Conservation (phyloP, 495 filamentous ascomycete species). For the Talaromyces thailandensis region DNA sequence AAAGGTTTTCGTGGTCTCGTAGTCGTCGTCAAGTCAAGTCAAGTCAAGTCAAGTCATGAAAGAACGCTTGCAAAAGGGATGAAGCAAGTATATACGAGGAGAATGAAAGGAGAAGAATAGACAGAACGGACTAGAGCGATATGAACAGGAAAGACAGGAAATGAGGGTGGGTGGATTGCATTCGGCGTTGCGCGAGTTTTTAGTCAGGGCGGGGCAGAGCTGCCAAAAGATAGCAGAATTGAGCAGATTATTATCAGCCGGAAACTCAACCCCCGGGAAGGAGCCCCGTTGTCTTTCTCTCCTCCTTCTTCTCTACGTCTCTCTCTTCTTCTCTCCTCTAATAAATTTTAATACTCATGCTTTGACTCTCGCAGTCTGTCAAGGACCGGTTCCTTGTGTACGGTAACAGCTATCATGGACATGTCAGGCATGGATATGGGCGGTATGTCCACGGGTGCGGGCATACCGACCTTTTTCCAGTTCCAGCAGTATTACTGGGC, state of each 20-base stretch:
- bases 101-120: neutral
- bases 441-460: slow-evolving; percentile 38
- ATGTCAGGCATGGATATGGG: slow-evolving; percentile 28
- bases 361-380: neutral
- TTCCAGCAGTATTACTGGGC: slow-evolving; percentile 53
- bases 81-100: neutral
- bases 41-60: too few relatives aligned
- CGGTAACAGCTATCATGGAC: slow-evolving; percentile 10
- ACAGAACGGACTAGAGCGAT: neutral
- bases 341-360: neutral
- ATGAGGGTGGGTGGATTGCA: neutral
- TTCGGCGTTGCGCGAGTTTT: slow-evolving; percentile 3
- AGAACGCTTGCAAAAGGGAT: neutral
- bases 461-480: slow-evolving; percentile 33
- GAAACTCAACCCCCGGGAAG: neutral
- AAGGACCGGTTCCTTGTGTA: neutral
- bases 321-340: neutral
- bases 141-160: neutral
- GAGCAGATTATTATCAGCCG: neutral
- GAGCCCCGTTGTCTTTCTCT: neutral
- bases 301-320: neutral
- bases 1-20: neutral
- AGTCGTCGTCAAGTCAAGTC: neutral
- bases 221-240: neutral
- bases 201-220: neutral